A percentile compares a stretch with the other conserved stretches of the same genome.
phyloP scores from a whole-genome alignment of 2,329 filamentous ascomycete species.

The Talaromyces marneffei region DNA sequence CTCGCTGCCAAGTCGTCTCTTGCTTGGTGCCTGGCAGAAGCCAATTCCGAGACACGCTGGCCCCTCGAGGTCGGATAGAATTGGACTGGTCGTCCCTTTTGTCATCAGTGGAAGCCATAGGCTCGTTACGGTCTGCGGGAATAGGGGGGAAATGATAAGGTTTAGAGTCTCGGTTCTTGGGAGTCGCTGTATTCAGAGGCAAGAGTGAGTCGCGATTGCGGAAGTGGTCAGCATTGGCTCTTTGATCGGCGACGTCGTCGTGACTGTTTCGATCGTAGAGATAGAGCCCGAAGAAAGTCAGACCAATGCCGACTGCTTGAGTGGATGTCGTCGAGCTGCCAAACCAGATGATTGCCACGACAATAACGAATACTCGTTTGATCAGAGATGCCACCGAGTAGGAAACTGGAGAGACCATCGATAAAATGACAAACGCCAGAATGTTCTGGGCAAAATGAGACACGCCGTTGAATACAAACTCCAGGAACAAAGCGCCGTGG shows the following conservation, averaged over 20 bases:
- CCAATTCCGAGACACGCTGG: constrained; percentile 48
- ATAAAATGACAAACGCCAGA: constrained; percentile 84
- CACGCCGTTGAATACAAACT: constrained; percentile 93
- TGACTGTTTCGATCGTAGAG: constrained; percentile 91
- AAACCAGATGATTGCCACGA: constrained; percentile 94
- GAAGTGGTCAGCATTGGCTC: constrained; percentile 59
- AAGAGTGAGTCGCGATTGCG: constrained; percentile 60
- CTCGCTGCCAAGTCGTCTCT: constrained; percentile 71
- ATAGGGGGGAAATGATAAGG: constrained; percentile 31
- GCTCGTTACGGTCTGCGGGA: constrained; percentile 20
- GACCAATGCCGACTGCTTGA: constrained; percentile 75
- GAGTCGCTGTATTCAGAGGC: constrained; percentile 51
- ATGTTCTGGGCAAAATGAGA: constrained; percentile 98
- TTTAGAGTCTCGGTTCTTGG: constrained; percentile 33
- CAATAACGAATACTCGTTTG: constrained; percentile 95
- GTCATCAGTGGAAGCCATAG: constrained; percentile 20
- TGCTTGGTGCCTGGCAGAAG: constrained; percentile 75
- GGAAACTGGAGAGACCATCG: constrained; percentile 90
- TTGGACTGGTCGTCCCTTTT: constrained; percentile 45
- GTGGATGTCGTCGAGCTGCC: constrained; percentile 76
- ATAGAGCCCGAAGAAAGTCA: constrained; percentile 90
- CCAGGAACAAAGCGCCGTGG: constrained; percentile 59
- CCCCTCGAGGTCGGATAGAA: constrained; percentile 35
- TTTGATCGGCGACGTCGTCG: constrained; percentile 78
- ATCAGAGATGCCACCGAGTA: constrained; percentile 95